phyloP scores from a whole-genome alignment of 2,329 filamentous ascomycete species.

The Pseudogymnoascus sp. region DNA sequence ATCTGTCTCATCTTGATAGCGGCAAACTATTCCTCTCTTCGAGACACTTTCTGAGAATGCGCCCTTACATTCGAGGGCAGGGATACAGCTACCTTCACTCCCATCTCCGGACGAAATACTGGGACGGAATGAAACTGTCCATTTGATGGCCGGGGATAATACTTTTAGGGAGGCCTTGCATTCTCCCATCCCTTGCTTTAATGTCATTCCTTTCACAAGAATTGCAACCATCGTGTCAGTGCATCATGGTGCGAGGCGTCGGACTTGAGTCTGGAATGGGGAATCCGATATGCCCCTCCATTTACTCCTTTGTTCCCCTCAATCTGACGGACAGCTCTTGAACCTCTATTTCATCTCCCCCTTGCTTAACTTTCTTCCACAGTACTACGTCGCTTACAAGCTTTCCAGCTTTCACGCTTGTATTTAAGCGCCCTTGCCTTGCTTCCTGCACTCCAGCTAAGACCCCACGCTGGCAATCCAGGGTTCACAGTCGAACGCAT shows the following conservation, averaged over 20 bases:
- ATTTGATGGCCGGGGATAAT: neutral
- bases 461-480: neutral
- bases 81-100: neutral
- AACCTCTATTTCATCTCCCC: neutral
- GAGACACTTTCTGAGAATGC: neutral
- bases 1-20: neutral
- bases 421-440: neutral
- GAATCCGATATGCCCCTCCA: neutral
- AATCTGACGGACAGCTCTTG: neutral
- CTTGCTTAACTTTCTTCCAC: neutral
- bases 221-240: neutral
- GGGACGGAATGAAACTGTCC: neutral
- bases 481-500: neutral
- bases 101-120: neutral
- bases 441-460: neutral
- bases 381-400: neutral
- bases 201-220: neutral
- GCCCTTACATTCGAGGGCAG: neutral
- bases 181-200: neutral
- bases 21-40: neutral
- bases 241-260: neutral
- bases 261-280: neutral
- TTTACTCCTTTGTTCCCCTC: neutral
- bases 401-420: neutral
- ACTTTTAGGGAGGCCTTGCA: neutral